Conservation (phyloP, 768 basidiomycete genomes). For the Russula dissimulans region DNA sequence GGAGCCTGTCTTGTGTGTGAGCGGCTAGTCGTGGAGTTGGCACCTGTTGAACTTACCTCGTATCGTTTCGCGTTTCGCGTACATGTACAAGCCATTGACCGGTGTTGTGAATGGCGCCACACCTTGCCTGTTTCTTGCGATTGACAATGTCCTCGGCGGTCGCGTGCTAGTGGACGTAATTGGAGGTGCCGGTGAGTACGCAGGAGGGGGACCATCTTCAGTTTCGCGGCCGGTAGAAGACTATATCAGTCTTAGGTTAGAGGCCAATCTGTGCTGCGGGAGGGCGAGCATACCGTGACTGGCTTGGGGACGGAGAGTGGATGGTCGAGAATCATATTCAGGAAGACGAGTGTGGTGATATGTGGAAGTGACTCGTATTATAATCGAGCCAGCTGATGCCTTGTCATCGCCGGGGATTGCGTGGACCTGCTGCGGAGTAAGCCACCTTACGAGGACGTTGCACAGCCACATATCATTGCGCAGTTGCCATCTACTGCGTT, state of each 20-base stretch:
- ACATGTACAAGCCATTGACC: conserved; percentile 11
- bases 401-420: too few relatives aligned
- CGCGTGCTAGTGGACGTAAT: background rate
- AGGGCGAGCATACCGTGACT: background rate
- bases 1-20: conserved; percentile 4
- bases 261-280: background rate
- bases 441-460: too few relatives aligned
- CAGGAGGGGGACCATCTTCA: background rate
- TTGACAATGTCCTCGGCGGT: background rate
- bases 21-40: background rate
- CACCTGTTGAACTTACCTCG: conserved; percentile 2
- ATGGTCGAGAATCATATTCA: background rate
- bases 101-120: background rate
- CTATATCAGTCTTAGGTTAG: background rate
- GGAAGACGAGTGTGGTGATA: background rate
- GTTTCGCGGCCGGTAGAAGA: background rate
- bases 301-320: background rate
- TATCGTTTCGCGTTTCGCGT: background rate
- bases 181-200: background rate
- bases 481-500: too few relatives aligned
- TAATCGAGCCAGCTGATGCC: background rate
- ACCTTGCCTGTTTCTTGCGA: background rate
- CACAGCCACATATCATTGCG: too few relatives aligned
- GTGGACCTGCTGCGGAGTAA: too few relatives aligned
- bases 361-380: background rate